Percentiles rank a stretch among this genome's conserved stretches.
phyloP scores from a whole-genome alignment of 257 asterid genomes.

The Solanum ahanhuiri region DNA sequence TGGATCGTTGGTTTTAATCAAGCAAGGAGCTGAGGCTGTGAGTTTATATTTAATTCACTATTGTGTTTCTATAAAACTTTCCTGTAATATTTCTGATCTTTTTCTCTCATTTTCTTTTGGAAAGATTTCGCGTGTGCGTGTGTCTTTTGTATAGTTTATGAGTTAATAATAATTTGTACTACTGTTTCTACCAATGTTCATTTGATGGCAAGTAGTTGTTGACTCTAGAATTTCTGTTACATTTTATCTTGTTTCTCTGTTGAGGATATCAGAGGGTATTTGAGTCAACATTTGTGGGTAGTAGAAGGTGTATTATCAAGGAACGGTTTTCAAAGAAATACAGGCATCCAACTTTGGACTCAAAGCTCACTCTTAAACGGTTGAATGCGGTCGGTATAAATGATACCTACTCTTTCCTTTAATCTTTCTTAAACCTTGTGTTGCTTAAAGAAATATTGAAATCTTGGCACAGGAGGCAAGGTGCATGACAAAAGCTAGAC shows the following conservation, averaged over 20 bases:
- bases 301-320: constrained; percentile 63
- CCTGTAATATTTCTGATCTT: not conserved
- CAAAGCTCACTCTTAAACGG: constrained; percentile 78
- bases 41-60: constrained; percentile 14
- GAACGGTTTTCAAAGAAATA: constrained; percentile 90
- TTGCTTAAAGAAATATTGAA: not conserved
- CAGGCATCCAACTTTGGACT: constrained; percentile 79
- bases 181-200: not conserved
- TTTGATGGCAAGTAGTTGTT: not conserved
- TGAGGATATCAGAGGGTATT: constrained; percentile 53
- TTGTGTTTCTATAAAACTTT: not conserved
- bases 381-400: constrained; percentile 70
- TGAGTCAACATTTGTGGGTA: constrained; percentile 73
- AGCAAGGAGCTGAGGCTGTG: constrained; percentile 96
- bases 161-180: not conserved
- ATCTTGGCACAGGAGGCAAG: constrained; percentile 75
- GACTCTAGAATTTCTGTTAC: not conserved
- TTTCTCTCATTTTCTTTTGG: not conserved
- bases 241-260: not conserved
- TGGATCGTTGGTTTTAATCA: constrained; percentile 44
- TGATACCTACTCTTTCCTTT: not conserved
- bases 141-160: not conserved
- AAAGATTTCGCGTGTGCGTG: not conserved
- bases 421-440: not conserved
- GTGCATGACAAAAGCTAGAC: constrained; percentile 85